Base-by-base conservation (phyloP, 192 early-diverging fungal species). In the Coemansia sp. region DNA sequence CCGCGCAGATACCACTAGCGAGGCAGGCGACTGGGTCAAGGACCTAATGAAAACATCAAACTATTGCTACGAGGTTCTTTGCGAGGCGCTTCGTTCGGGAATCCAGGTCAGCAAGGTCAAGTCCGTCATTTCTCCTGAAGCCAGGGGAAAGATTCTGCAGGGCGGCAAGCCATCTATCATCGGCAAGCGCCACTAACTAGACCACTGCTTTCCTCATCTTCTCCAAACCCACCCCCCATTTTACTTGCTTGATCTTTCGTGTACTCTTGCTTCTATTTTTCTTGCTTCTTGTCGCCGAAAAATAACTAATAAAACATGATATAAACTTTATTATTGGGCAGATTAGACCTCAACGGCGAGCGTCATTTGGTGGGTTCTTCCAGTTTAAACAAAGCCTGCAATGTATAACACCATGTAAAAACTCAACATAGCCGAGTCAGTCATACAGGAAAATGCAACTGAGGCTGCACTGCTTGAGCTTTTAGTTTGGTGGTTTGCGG, bases 21-120 rank as follows among this genome's bases (percentile, higher is more conserved):
- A 76, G 37, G 79, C 79, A 2, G 44, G 59, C 5, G 79, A 81
- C 59, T 81, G 79, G 79, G 79, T 76, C 67, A 72, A 72, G 50
- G 74, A 76, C 54, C 69, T 81, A 23, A 81, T 76, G 70, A 76
- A 70, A 64, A 81, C 79, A 2, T 60, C 79, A 21, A 70, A 81
- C 61, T 66, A 76, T 68, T 81, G 79, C 65, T 81, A 81, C 61
- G 69, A 76, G 48, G 74, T 81, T 47, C 64, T 81, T 70, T 76
- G 79, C 50, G 79, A 81, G 58, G 79, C 79, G 3, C 66, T 81
- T 32, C 70, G 74, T 61, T 75, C 79, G 44, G 79, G 79, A 2
- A 81, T 81, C 61, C 79, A 81, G 57, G 72, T 81, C 61, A 76
- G 79, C 79, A 81, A 81, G 61, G 79, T 81, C 70, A 81, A 81